A percentile compares a stretch with the other conserved stretches of the same genome.
These are phyloP conservation scores for Podila minutissima DNA, from an alignment of 192 early-diverging fungal species.

Conservation along the genomic window DNA sequence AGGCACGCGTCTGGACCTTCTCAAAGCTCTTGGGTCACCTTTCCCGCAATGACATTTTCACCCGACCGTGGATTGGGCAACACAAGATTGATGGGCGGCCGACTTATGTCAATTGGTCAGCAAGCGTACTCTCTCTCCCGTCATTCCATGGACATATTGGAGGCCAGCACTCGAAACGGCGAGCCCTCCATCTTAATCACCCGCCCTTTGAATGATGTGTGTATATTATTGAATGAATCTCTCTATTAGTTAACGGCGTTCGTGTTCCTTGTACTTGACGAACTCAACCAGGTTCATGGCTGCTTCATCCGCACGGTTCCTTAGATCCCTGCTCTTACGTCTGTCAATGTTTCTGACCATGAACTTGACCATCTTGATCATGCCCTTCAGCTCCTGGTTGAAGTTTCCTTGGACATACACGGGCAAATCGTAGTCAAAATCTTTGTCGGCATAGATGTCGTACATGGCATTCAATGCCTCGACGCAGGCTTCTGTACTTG, in stretches of 20 bases:
- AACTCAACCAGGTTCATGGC: slow-evolving; percentile 84
- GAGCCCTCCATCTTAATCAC: too few species aligned
- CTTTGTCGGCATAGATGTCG: slow-evolving; percentile 88
- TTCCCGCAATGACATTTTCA: too few species aligned
- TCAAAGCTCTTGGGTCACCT: too few species aligned
- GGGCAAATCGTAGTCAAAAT: slow-evolving; percentile 84
- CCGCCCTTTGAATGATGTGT: too few species aligned
- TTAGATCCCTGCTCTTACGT: slow-evolving; percentile 72
- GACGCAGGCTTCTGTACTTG: slow-evolving; percentile 57
- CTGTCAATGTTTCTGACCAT: slow-evolving; percentile 73
- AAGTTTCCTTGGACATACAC: slow-evolving; percentile 83
- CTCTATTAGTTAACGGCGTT: slow-evolving; percentile 56
- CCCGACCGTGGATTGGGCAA: too few species aligned
- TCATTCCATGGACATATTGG: too few species aligned
- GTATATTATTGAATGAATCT: too few species aligned
- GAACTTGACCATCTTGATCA: slow-evolving; percentile 58
- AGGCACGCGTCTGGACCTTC: too few species aligned
- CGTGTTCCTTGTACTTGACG: slow-evolving; percentile 87
- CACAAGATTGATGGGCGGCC: too few species aligned
- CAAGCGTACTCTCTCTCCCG: too few species aligned
- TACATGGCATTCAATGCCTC: slow-evolving; percentile 89
- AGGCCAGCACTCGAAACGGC: too few species aligned
- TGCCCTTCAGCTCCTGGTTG: slow-evolving; percentile 62
- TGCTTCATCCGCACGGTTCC: slow-evolving; percentile 83
- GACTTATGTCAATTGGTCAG: too few species aligned